These are phyloP conservation scores for Penicillium argentinense DNA, from an alignment of 495 filamentous ascomycete species.

Conservation along the genomic window DNA sequence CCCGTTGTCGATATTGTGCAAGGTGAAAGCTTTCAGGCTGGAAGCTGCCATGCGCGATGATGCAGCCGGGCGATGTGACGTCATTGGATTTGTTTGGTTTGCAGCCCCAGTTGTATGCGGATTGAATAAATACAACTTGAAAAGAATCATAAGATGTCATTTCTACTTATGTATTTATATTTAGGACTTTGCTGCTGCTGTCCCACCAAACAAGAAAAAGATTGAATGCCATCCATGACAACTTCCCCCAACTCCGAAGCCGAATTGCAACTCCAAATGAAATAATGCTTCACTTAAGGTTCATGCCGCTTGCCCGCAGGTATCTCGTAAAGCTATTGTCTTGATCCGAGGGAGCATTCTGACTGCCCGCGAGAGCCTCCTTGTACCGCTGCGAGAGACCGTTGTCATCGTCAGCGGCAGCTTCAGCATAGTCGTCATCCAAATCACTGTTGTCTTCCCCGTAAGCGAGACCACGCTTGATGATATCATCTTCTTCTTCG, in stretches of 20 bases:
- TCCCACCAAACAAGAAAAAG: background rate
- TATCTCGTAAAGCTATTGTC: slow-evolving; percentile 53
- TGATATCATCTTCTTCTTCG: slow-evolving; percentile 37
- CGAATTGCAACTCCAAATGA: slow-evolving; percentile 13
- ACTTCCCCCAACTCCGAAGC: background rate
- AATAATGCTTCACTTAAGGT: slow-evolving; percentile 21
- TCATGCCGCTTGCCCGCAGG: slow-evolving; percentile 39
- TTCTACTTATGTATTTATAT: background rate
- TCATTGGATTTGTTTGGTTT: slow-evolving; percentile 13
- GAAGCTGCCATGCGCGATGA: background rate
- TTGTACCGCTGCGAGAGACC: slow-evolving; percentile 47
- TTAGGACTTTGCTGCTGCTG: background rate
- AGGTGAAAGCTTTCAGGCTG: background rate
- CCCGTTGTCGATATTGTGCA: background rate
- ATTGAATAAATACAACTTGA: background rate
- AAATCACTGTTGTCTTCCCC: slow-evolving; percentile 37
- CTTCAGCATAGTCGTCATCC: slow-evolving; percentile 34
- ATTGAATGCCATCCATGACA: background rate
- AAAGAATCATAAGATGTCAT: background rate
- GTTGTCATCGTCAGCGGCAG: slow-evolving; percentile 36
- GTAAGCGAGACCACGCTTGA: slow-evolving; percentile 31
- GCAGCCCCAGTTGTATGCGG: background rate
- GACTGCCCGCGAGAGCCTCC: slow-evolving; percentile 39
- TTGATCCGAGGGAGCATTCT: slow-evolving; percentile 30
- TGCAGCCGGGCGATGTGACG: too few species aligned